Base-by-base conservation (phyloP, 2,329 filamentous ascomycete genomes). In the Pezizomycotina sp. region DNA sequence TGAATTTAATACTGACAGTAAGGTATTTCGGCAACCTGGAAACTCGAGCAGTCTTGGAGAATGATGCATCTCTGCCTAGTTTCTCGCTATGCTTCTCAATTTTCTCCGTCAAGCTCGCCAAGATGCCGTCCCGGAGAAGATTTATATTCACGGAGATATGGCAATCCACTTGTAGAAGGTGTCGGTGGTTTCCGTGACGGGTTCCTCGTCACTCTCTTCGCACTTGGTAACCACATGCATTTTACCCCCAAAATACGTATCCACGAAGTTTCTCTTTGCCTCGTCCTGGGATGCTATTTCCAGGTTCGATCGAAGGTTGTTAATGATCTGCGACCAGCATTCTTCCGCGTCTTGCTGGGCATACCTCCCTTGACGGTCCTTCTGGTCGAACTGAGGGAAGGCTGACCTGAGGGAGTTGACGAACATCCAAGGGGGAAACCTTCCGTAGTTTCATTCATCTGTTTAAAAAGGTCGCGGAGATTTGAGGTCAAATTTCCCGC, bases 271-370 rank as follows among this genome's bases (percentile, higher is more conserved):
- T n/a, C n/a, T n/a, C 3, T 30, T 18, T 1, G 63, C 56, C 2
- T 73, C 66, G 54, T 72, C 75, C n/a, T 10, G 19, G 12, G 31
- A 27, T 10, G 19, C 24, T 5, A 26, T n/a, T 9, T 22, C 6
- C 32, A 95, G 61, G 54, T 80, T 86, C 52, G 78, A 70, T 45
- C 77, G 73, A 23, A 98, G 62, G 53, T 86, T 79, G 27, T 77
- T 73, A 4, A 98, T 62, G 44, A 98, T 91, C 55, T 95, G 86
- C 13, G 86, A 89, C 83, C 86, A 98, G 29, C 86, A 89, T 58
- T 98, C 89, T 58, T 98, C 89, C 1, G 89, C 89, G 61, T 98
- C 89, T 60, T 98, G 89, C 59, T 98, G 89, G n/a, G 89, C 84
- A 54, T 77, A 95, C 39, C 76, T 66, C 14, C 81, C 79, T 20